Conservation (phyloP, 2,329 filamentous ascomycete species). For the Microdochium bolleyi region DNA sequence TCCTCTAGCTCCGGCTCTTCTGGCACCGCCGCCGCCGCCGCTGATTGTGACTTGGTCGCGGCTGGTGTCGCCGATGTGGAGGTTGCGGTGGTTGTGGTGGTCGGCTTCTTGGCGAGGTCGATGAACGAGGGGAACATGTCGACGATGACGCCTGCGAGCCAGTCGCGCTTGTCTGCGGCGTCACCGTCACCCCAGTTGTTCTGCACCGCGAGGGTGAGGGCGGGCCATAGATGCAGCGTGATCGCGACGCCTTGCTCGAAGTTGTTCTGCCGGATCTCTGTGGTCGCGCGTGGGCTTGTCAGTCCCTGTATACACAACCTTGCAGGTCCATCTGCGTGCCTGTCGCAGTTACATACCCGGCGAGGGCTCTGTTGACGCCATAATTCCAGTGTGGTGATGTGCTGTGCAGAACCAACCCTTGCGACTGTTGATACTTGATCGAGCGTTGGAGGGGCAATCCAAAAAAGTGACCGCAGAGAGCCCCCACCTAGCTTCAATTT, state of each 20-base stretch:
- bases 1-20: slow-evolving; percentile 65
- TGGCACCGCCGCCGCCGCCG: slow-evolving; percentile 9
- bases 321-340: neutral
- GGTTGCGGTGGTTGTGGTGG: slow-evolving; percentile 11
- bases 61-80: slow-evolving; percentile 5
- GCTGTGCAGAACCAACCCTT: neutral
- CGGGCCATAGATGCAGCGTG: slow-evolving; percentile 78
- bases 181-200: slow-evolving; percentile 84
- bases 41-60: neutral
- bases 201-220: slow-evolving; percentile 78
- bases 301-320: neutral
- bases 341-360: slow-evolving; percentile 7
- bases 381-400: slow-evolving; percentile 1
- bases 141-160: slow-evolving; percentile 83
- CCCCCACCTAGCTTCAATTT: neutral
- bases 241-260: slow-evolving; percentile 87
- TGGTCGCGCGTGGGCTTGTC: slow-evolving; percentile 5
- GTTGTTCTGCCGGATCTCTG: slow-evolving; percentile 49
- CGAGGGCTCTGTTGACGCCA: slow-evolving; percentile 11
- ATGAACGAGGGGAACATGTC: slow-evolving; percentile 70
- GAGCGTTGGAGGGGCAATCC: slow-evolving; percentile 1
- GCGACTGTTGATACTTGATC: no score
- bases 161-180: slow-evolving; percentile 83
- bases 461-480: neutral
- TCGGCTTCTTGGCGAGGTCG: slow-evolving; percentile 21